Evolutionary conservation across 805 yeast species (phyloP).

Genomic region (Myxozyma sirexii): DNA sequence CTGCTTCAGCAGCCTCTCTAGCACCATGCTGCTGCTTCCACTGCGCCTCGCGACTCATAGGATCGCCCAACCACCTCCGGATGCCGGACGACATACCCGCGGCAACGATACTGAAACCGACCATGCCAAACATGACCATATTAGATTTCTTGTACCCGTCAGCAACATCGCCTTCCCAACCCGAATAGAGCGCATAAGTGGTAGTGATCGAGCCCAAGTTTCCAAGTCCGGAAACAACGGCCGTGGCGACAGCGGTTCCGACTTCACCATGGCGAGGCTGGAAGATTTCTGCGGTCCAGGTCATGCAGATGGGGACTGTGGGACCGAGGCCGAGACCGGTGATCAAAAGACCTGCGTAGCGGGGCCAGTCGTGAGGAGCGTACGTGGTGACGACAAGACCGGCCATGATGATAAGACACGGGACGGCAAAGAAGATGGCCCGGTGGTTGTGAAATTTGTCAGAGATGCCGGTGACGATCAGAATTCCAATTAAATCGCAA

Average conservation of each 20-base stretch:
- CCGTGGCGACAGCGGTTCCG: conserved; percentile 81
- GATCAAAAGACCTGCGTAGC: conserved; percentile 77
- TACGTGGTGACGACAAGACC: conserved; percentile 78
- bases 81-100: conserved; percentile 45
- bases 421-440: conserved; percentile 61
- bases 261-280: conserved; percentile 71
- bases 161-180: conserved; percentile 79
- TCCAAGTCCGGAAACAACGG: conserved; percentile 83
- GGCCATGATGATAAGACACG: conserved; percentile 67
- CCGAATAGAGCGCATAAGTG: conserved; percentile 80
- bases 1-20: neutral
- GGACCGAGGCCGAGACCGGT: conserved; percentile 90
- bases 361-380: conserved; percentile 72
- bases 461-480: conserved; percentile 76
- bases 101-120: conserved; percentile 70
- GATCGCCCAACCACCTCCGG: conserved; percentile 45
- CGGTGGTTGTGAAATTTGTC: conserved; percentile 65
- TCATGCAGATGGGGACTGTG: conserved; percentile 76
- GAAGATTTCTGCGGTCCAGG: conserved; percentile 39
- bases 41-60: conserved; percentile 29
- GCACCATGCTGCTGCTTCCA: conserved; percentile 23
- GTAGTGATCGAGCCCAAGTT: conserved; percentile 84
- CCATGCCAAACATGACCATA: conserved; percentile 79
- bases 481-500: conserved; percentile 75
- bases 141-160: conserved; percentile 69